phyloP scores from a whole-genome alignment of 192 early-diverging fungal species.

The Coemansia sp. region DNA sequence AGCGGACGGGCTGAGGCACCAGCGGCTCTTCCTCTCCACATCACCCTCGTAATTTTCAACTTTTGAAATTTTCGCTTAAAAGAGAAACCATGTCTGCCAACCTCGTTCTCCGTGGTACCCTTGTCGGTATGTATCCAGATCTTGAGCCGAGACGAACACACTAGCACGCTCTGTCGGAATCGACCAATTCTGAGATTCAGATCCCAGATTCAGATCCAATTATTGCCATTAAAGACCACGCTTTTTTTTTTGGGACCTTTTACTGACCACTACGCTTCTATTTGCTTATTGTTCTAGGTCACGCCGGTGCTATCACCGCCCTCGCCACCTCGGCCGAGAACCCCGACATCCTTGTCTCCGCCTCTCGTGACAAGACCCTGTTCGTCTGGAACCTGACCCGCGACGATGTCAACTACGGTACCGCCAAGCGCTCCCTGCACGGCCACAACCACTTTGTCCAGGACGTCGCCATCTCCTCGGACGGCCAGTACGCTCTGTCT shows the following conservation, averaged over 20 bases:
- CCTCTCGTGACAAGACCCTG: slow-evolving; percentile 98
- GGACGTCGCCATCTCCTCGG: slow-evolving; percentile 98
- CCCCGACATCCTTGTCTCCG: slow-evolving; percentile 96
- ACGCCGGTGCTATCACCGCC: slow-evolving; percentile 91
- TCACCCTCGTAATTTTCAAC: slow-evolving; percentile 8
- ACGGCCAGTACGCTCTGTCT: slow-evolving; percentile 98
- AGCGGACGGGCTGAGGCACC: not conserved
- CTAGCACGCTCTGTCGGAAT: not conserved
- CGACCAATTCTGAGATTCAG: not conserved
- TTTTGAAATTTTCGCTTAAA: slow-evolving; percentile 12
- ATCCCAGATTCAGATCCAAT: not conserved
- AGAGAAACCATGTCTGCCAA: slow-evolving; percentile 52
- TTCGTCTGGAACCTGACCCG: slow-evolving; percentile 97
- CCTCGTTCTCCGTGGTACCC: slow-evolving; percentile 56
- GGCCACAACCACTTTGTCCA: slow-evolving; percentile 99
- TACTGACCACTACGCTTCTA: not conserved
- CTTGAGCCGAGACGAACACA: not conserved
- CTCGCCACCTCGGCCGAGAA: slow-evolving; percentile 96
- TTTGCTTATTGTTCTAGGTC: slow-evolving; percentile 58
- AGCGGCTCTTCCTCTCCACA: slow-evolving; percentile 17
- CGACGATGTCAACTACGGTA: slow-evolving; percentile 91
- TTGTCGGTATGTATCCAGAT: slow-evolving; percentile 48
- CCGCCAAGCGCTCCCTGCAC: slow-evolving; percentile 83
- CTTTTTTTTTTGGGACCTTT: not conserved
- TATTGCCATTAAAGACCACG: not conserved